These are phyloP conservation scores for Colletotrichum sp. DNA, from an alignment of 2,329 filamentous ascomycete genomes.

Conservation along the genomic window DNA sequence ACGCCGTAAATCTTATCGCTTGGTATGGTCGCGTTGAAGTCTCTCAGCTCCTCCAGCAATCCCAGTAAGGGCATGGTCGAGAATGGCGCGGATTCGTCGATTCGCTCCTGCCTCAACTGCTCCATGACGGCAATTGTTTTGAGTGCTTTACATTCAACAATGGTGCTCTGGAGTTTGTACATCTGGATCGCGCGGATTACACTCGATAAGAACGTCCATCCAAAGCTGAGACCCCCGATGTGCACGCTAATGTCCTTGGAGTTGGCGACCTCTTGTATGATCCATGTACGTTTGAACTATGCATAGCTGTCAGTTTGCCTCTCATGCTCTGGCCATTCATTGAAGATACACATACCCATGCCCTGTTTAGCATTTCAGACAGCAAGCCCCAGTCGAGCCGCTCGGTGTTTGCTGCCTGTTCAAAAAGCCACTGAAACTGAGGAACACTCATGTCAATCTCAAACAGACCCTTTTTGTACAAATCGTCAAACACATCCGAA, in stretches of 20 bases:
- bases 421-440: neutral
- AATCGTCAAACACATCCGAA: neutral
- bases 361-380: neutral
- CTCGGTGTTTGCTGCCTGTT: neutral
- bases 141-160: conserved; percentile 4
- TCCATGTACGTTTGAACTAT: conserved; percentile 17
- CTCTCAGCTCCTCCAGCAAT: conserved; percentile 1
- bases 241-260: neutral
- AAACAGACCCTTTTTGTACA: neutral
- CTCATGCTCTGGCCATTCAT: neutral
- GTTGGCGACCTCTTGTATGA: conserved; percentile 19
- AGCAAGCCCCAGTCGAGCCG: conserved; percentile 3
- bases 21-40: conserved; percentile 1
- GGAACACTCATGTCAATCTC: neutral
- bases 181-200: neutral
- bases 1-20: conserved; percentile 12
- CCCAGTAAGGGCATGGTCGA: neutral
- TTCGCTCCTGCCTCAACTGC: neutral
- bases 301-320: neutral
- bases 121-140: neutral
- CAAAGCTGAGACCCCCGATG: neutral
- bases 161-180: neutral
- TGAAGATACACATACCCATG: neutral
- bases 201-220: neutral
- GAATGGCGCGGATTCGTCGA: neutral